Base-by-base conservation (phyloP, 1,139 yeast genomes). In the Candida frijolesensis region DNA sequence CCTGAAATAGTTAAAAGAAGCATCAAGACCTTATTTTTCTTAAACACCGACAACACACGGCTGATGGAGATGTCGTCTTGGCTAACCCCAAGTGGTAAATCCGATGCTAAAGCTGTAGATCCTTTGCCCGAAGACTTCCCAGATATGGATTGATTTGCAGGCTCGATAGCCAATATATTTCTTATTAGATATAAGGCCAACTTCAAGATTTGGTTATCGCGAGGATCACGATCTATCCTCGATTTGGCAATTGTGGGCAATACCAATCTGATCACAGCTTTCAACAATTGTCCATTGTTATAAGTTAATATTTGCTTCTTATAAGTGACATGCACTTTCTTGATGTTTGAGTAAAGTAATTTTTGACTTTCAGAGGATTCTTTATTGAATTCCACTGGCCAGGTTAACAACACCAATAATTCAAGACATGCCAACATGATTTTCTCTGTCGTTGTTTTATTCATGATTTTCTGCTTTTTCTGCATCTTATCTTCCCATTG, bases 361-460 rank as follows among this genome's bases (percentile, higher is more conserved):
- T 80, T 75, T 60, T 88, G 91, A 49, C 79, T 79, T 34, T 78
- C 80, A 19, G 82, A 73, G 47, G 86, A 69, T 34, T 83, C 84
- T 2, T 64, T 61, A 18, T 60, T 63, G 45, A 71, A 58, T 37
- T 74, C 80, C 6, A 88, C 67, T 0, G 98, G 98, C 91, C 96
- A 89, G 0, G 97, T 88, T 61, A 95, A 73, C 3, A 89, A 83
- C 1, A 90, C 97, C 52, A 94, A 68, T 11, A 95, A 68, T 65
- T 94, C 97, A 51, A 94, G 71, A 56, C 89, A 80, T 7, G 89
- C 80, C 42, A 88, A 66, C 52, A 91, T 86, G 44, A 89, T 77
- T 57, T 85, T 82, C 50, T 84, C 89, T 62, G 79, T 77, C 38
- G 67, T 63, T 45, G 61, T 63, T 40, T 70, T 65, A 56, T 67